Percentiles rank a stretch among this genome's conserved stretches.
Evolutionary conservation across 257 asterid species (phyloP).

Genomic region (Craterostigma plantagineum): DNA sequence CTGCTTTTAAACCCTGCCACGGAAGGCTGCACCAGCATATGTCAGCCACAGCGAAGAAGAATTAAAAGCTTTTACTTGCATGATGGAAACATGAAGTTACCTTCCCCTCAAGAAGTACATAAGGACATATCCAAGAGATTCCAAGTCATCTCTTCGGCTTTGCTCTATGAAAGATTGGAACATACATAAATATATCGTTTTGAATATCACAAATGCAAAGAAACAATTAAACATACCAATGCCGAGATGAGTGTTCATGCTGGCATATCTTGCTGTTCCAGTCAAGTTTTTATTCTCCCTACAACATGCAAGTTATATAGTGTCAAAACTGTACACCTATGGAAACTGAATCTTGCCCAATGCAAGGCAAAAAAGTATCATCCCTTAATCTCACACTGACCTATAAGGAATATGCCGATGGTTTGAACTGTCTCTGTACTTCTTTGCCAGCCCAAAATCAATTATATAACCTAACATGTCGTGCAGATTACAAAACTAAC

Average conservation of each 20-base stretch:
- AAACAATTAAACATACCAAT: conserved; percentile 9
- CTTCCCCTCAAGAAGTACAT: conserved; percentile 22
- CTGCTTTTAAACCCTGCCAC: conserved; percentile 30
- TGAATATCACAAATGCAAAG: neutral
- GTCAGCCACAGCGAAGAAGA: neutral
- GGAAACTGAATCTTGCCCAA: neutral
- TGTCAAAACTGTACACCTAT: neutral
- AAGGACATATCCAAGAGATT: conserved; percentile 19
- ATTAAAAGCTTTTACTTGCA: conserved; percentile 2
- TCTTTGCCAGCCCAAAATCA: conserved; percentile 97
- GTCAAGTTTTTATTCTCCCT: conserved; percentile 20
- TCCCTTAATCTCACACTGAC: conserved; percentile 25
- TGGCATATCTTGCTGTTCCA: conserved; percentile 22
- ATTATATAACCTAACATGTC: conserved; percentile 66
- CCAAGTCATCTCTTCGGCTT: conserved; percentile 21
- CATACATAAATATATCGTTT: conserved; percentile 1
- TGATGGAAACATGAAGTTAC: conserved; percentile 6
- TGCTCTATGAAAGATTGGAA: conserved; percentile 10
- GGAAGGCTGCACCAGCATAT: conserved; percentile 17
- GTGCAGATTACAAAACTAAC: conserved; percentile 7
- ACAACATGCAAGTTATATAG: neutral
- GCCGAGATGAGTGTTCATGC: conserved; percentile 20
- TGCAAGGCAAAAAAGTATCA: neutral
- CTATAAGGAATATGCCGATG: conserved; percentile 94
- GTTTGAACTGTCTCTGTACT: conserved; percentile 62